Evolutionary conservation across 2,329 filamentous ascomycete genomes (phyloP).

Genomic region (Paradendryphiella salina): DNA sequence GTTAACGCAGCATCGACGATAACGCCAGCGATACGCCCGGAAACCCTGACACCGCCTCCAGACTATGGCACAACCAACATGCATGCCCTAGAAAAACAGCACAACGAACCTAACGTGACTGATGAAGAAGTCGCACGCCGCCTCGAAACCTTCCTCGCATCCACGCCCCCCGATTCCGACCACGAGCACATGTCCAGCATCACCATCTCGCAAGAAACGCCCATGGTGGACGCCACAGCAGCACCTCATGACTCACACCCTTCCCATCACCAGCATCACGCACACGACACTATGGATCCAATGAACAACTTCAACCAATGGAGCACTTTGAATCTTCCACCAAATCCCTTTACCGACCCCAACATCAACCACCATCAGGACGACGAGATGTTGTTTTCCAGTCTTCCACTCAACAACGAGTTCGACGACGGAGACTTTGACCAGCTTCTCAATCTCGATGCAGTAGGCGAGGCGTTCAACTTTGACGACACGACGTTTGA

Average conservation of each 20-base stretch:
- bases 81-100: slow-evolving; percentile 38
- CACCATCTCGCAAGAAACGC: slow-evolving; percentile 32
- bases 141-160: slow-evolving; percentile 56
- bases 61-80: slow-evolving; percentile 44
- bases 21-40: slow-evolving; percentile 27
- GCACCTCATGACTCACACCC: neutral
- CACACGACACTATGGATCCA: neutral
- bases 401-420: slow-evolving; percentile 43
- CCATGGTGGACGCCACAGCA: slow-evolving; percentile 14
- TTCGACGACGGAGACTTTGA: slow-evolving; percentile 50
- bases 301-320: slow-evolving; percentile 24
- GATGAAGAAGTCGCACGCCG: slow-evolving; percentile 54
- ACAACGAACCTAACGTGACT: slow-evolving; percentile 38
- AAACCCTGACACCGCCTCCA: slow-evolving; percentile 49
- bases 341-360: slow-evolving; percentile 22
- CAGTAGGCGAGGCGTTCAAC: slow-evolving; percentile 44
- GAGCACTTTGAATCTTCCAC: slow-evolving; percentile 21
- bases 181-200: slow-evolving; percentile 41
- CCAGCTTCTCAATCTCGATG: slow-evolving; percentile 47
- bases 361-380: slow-evolving; percentile 42
- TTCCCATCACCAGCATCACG: neutral
- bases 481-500: slow-evolving; percentile 38
- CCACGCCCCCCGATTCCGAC: slow-evolving; percentile 53
- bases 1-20: slow-evolving; percentile 16
- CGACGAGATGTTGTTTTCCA: slow-evolving; percentile 41